A percentile compares a stretch with the other conserved stretches of the same genome.
Conservation (phyloP, 371 early-diverging fungal genomes). For the Mortierella sp. region DNA sequence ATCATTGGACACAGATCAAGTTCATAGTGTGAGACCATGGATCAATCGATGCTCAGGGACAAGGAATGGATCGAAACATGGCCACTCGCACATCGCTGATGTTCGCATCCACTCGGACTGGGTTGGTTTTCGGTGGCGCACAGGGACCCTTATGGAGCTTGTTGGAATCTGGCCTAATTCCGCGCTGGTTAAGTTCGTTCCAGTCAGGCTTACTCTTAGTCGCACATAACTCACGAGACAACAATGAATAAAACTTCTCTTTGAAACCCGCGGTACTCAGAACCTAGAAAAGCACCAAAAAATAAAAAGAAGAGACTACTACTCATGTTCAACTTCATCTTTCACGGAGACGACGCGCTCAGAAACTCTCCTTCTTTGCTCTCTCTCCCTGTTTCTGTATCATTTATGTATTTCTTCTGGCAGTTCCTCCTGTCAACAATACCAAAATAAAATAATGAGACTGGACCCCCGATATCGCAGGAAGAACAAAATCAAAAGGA, state of each 20-base stretch:
- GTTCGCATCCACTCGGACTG: not conserved
- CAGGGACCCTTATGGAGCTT: not conserved
- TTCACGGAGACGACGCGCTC: slow-evolving; percentile 8
- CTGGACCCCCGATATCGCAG: not conserved
- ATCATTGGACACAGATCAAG: not conserved
- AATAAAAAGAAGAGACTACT: no score
- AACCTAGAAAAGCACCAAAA: no score
- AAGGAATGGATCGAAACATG: not conserved
- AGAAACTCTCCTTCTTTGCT: not conserved
- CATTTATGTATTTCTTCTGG: not conserved
- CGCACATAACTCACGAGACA: no score
- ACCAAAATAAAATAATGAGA: not conserved
- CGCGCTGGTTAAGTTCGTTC: no score
- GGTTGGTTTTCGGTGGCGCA: no score
- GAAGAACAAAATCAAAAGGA: not conserved
- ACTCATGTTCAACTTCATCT: no score
- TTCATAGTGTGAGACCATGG: not conserved
- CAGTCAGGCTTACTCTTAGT: no score
- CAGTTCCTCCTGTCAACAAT: not conserved
- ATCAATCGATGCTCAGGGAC: not conserved
- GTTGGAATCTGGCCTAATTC: no score
- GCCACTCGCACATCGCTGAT: not conserved
- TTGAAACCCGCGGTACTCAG: no score
- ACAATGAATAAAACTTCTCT: no score
- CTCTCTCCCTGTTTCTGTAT: not conserved